Evolutionary conservation across 2,329 filamentous ascomycete genomes (phyloP).

Genomic region (Coniella vitis): DNA sequence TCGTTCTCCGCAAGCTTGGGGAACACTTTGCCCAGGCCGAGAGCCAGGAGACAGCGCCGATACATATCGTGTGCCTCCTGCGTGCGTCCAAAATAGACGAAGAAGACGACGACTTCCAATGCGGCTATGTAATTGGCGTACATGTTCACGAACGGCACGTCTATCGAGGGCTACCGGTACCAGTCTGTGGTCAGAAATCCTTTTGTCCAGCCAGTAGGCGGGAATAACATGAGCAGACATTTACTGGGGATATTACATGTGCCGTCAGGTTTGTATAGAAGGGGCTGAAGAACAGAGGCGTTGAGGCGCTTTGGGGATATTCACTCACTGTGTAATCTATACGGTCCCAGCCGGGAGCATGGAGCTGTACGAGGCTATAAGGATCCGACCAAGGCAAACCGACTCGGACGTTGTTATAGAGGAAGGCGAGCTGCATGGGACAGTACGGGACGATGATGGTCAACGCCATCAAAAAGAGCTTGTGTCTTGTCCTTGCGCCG

Average conservation of each 20-base stretch:
- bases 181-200: neutral
- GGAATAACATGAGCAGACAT: neutral
- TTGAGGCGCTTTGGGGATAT: neutral
- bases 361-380: constrained; percentile 37
- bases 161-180: constrained; percentile 27
- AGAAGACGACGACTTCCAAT: constrained; percentile 39
- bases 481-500: constrained; percentile 40
- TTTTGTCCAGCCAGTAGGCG: neutral
- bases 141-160: constrained; percentile 32
- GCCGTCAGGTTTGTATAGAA: too few relatives aligned
- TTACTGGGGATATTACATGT: too few relatives aligned
- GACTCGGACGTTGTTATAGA: constrained; percentile 33
- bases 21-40: constrained; percentile 39
- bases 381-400: constrained; percentile 25
- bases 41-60: constrained; percentile 29
- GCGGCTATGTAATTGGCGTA: constrained; percentile 45
- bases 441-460: constrained; percentile 46
- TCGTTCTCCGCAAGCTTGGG: constrained; percentile 32
- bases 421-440: constrained; percentile 37
- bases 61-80: constrained; percentile 46
- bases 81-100: constrained; percentile 50
- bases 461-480: constrained; percentile 50
- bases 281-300: too few relatives aligned
- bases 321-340: constrained; percentile 32
- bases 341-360: constrained; percentile 38